phyloP scores from a whole-genome alignment of 2,329 filamentous ascomycete genomes.

The Daldinia sp. region DNA sequence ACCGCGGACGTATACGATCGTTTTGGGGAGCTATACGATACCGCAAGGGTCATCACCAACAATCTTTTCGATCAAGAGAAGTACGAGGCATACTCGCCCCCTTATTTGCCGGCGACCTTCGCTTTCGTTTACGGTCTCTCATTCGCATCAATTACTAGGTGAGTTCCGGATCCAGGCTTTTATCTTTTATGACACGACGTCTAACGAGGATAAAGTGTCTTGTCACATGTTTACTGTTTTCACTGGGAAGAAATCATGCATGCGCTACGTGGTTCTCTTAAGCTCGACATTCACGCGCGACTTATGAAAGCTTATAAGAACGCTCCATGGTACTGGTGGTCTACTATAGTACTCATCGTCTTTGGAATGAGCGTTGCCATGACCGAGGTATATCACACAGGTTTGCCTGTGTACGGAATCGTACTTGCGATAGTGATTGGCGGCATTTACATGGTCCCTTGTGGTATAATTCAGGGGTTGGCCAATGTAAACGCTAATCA shows the following conservation, averaged over 20 bases:
- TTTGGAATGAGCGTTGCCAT: slow-evolving; percentile 42
- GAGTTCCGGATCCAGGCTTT: not conserved
- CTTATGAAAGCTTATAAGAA: slow-evolving; percentile 52
- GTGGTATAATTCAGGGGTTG: slow-evolving; percentile 57
- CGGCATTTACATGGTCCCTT: slow-evolving; percentile 55
- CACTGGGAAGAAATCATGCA: slow-evolving; percentile 56
- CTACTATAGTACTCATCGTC: slow-evolving; percentile 46
- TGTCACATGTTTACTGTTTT: slow-evolving; percentile 56
- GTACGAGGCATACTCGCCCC: slow-evolving; percentile 60
- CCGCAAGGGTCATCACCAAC: slow-evolving; percentile 56
- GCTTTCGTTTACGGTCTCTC: slow-evolving; percentile 43
- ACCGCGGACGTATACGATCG: slow-evolving; percentile 64
- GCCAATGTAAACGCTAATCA: slow-evolving; percentile 60
- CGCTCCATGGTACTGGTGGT: slow-evolving; percentile 58
- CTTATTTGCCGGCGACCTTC: slow-evolving; percentile 40
- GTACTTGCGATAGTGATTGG: slow-evolving; percentile 55
- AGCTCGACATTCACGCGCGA: slow-evolving; percentile 53
- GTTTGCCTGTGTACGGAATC: slow-evolving; percentile 55
- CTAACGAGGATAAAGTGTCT: slow-evolving; percentile 37
- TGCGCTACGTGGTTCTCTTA: slow-evolving; percentile 42
- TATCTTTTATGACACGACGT: not conserved
- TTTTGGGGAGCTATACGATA: slow-evolving; percentile 58
- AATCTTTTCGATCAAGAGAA: slow-evolving; percentile 55
- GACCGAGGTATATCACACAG: slow-evolving; percentile 51
- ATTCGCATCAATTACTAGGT: slow-evolving; percentile 45